These are phyloP conservation scores for Carnegiea gigantea DNA, from an alignment of 179 eudicot genomes.

Conservation along the genomic window DNA sequence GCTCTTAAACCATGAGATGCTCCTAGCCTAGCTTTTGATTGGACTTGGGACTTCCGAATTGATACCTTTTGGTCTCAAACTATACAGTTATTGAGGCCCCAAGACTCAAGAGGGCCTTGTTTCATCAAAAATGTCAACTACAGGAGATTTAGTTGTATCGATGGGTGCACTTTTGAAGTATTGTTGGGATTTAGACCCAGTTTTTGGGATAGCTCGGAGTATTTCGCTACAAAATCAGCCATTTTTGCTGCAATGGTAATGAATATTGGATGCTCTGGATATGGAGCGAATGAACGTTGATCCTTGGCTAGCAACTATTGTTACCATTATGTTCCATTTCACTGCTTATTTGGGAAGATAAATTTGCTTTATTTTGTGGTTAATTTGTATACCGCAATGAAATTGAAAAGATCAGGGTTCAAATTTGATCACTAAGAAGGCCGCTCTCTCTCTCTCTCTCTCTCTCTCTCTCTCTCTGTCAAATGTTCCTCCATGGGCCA, in stretches of 20 bases:
- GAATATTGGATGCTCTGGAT: neutral
- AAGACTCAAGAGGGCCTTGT: constrained; percentile 3
- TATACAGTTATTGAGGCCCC: constrained; percentile 17
- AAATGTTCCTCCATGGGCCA: no score
- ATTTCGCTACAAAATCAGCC: constrained; percentile 5
- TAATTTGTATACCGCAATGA: no score
- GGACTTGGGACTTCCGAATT: constrained; percentile 6
- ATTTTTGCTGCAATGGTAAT: neutral
- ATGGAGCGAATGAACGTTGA: neutral
- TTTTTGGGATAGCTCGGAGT: constrained; percentile 20
- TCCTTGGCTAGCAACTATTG: neutral
- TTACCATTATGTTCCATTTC: no score
- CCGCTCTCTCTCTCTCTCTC: no score
- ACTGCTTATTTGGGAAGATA: neutral
- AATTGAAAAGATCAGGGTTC: no score
- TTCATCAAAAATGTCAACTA: constrained; percentile 14
- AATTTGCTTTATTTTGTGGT: neutral
- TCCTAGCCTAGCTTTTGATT: neutral
- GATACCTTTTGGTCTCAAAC: constrained; percentile 7
- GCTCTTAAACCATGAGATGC: constrained; percentile 72
- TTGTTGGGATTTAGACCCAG: constrained; percentile 28
- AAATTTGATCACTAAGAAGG: no score
- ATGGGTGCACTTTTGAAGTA: constrained; percentile 1
- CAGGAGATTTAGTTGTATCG: constrained; percentile 12
- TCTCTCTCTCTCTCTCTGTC: no score